Conservation (phyloP, 2,329 filamentous ascomycete species). For the Colletotrichum sp. region DNA sequence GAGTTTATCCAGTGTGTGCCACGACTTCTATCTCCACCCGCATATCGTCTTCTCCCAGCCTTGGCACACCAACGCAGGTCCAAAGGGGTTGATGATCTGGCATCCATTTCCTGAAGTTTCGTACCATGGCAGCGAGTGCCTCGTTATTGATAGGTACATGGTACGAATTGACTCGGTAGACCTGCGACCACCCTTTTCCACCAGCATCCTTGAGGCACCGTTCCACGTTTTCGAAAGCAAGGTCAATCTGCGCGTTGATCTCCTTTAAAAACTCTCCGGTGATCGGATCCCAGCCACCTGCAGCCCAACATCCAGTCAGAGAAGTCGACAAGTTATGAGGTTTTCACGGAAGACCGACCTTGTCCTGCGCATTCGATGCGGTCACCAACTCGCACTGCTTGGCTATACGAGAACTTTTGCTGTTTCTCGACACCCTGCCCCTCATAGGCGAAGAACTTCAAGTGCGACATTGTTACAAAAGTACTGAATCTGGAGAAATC, state of each 20-base stretch:
- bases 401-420: background rate
- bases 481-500: background rate
- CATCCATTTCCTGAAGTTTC: background rate
- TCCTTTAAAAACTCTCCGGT: background rate
- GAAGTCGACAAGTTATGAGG: background rate
- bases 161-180: background rate
- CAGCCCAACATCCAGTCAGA: background rate
- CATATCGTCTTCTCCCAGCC: background rate
- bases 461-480: background rate
- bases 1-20: background rate
- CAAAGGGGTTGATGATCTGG: background rate
- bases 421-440: background rate
- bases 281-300: background rate
- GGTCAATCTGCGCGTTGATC: background rate
- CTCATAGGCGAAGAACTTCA: background rate
- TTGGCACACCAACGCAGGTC: background rate
- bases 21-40: background rate
- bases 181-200: background rate
- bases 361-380: background rate
- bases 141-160: background rate
- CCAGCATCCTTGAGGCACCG: background rate
- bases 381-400: background rate
- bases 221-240: background rate
- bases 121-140: background rate
- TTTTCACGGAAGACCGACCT: background rate